Percentiles rank a stretch among this genome's conserved stretches.
Conservation (phyloP, 2,329 filamentous ascomycete genomes). For the Lachnellula hyalina region DNA sequence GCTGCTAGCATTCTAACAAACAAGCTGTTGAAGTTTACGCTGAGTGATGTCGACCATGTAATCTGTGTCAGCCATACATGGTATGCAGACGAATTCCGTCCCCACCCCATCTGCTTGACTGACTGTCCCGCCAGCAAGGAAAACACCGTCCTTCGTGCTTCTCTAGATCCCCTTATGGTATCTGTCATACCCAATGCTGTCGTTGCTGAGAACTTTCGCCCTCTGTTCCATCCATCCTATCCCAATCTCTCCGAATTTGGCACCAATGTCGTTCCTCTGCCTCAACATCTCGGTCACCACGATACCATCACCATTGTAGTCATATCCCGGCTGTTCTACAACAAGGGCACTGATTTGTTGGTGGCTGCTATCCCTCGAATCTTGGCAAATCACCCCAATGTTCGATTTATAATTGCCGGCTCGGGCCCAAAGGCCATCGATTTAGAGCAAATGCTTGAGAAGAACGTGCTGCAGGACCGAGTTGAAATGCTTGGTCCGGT, state of each 20-base stretch:
- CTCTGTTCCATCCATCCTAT: constrained; percentile 49
- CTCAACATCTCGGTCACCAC: constrained; percentile 68
- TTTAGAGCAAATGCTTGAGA: constrained; percentile 95
- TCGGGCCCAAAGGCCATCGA: constrained; percentile 96
- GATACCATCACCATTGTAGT: constrained; percentile 95
- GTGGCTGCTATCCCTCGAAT: constrained; percentile 94
- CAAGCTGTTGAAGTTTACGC: constrained; percentile 89
- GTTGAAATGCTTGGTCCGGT: constrained; percentile 90
- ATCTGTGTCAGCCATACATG: constrained; percentile 98
- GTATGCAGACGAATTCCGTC: constrained; percentile 42
- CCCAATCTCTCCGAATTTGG: constrained; percentile 31
- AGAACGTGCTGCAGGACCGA: constrained; percentile 86
- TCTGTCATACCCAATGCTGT: constrained; percentile 97
- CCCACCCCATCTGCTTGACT: not conserved
- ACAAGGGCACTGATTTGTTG: constrained; percentile 96
- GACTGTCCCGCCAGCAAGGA: constrained; percentile 64
- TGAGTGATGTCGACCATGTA: constrained; percentile 96
- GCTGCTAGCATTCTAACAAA: constrained; percentile 94
- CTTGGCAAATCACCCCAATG: constrained; percentile 81
- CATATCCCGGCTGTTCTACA: constrained; percentile 95
- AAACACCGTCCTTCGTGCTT: constrained; percentile 91
- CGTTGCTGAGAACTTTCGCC: constrained; percentile 91
- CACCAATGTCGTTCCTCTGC: constrained; percentile 39
- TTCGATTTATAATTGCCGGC: constrained; percentile 93
- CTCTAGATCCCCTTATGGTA: constrained; percentile 92